Conservation (phyloP, 345 rosid genomes). For the Boechera stricta region DNA sequence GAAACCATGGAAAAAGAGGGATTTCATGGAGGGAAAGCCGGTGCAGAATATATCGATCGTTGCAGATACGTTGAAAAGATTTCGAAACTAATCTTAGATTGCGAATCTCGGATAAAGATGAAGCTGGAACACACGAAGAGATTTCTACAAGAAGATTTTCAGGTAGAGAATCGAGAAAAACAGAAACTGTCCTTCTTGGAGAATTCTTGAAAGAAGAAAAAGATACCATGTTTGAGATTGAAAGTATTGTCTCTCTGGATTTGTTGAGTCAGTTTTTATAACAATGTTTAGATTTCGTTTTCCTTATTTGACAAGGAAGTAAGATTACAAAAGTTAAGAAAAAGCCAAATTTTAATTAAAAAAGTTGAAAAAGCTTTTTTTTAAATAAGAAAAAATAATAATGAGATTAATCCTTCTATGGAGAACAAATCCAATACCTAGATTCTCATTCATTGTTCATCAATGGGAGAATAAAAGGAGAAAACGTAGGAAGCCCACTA, state of each 20-base stretch:
- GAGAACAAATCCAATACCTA: no score
- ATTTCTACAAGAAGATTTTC: conserved; percentile 26
- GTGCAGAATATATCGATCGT: neutral
- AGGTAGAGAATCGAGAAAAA: conserved; percentile 21
- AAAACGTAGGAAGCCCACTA: no score
- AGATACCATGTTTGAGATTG: neutral
- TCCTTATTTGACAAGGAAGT: neutral
- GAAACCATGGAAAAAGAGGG: conserved; percentile 3
- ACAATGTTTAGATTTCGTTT: neutral
- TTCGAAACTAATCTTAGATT: conserved; percentile 14
- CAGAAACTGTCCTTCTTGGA: neutral
- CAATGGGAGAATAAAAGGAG: no score
- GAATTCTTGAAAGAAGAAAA: conserved; percentile 15
- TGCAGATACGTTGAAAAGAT: neutral
- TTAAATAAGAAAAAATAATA: no score
- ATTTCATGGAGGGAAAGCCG: neutral
- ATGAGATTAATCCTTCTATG: no score
- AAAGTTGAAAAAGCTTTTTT: no score
- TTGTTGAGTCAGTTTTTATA: neutral
- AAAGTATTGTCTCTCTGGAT: neutral
- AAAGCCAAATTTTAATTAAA: no score
- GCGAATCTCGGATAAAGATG: neutral
- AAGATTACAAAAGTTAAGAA: neutral
- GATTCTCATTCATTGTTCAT: no score
- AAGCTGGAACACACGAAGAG: neutral